Evolutionary conservation across 805 yeast genomes (phyloP), one percentile per base, ranked within the genome.

Genomic region (Priceomyces castillae): DNA sequence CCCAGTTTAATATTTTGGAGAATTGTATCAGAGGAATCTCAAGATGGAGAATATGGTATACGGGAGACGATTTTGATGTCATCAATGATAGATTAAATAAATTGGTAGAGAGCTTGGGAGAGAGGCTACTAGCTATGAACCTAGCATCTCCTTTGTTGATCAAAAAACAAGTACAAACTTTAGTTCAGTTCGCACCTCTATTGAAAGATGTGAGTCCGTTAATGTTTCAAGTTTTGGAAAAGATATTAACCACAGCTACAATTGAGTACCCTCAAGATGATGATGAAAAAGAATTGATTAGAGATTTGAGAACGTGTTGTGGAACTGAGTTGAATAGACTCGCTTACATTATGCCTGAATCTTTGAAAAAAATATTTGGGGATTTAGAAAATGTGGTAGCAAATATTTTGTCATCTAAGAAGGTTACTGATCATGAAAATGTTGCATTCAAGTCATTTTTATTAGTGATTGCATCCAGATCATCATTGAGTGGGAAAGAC

Each of bases 21-120:
- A 84, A 96, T 28, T 84, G 95, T 52, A 79, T 94, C 26, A 78
- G 96, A 46, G 99, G 98, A 30, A 84, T 95, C 18, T 82, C 94
- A 10, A 78, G 99, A 58, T 95, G 99, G 99, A 81, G 88, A 54
- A 81, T 89, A 14, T 92, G 97, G 97, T 90, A 88, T 54, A 75
- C 65, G 28, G 80, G 81, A 5, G 75, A 71, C 4, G 75, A 75
- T 18, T 73, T 78, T 40, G 82, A 77, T 30, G 67, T 69, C 30
- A 69, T 80, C 11, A 82, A 81, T 40, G 71, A 61, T 16, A 69
- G 80, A 42, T 66, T 81, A 41, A 71, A 69, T 37, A 74, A 76
- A 40, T 68, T 78, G 37, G 81, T 85, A 7, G 90, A 87, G 57
- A 76, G 73, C 12, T 71, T 89, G 39, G 86, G 96, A 39, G 84